These are phyloP conservation scores for Hypoxylon trugodes DNA, from an alignment of 495 filamentous ascomycete species.

Conservation along the genomic window DNA sequence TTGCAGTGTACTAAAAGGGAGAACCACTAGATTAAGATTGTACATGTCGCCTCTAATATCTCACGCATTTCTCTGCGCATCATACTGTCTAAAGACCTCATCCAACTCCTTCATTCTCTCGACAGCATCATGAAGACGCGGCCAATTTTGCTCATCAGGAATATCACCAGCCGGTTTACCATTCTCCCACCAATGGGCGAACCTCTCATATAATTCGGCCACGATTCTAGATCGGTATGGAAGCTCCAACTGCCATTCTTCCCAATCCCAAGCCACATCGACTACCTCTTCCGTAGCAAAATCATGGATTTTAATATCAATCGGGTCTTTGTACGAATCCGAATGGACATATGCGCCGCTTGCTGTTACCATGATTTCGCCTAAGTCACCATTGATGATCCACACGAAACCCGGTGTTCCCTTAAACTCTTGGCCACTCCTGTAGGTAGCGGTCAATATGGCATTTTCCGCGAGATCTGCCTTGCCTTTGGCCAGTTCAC, in stretches of 20 bases:
- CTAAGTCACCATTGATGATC: slow-evolving; percentile 63
- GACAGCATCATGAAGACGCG: slow-evolving; percentile 34
- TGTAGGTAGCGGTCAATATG: slow-evolving; percentile 54
- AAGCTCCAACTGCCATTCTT: slow-evolving; percentile 51
- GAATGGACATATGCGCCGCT: slow-evolving; percentile 48
- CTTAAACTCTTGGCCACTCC: slow-evolving; percentile 59
- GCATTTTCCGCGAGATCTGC: slow-evolving; percentile 41
- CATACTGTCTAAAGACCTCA: slow-evolving; percentile 53
- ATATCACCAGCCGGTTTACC: slow-evolving; percentile 16
- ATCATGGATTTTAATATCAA: slow-evolving; percentile 55
- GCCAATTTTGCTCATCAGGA: slow-evolving; percentile 37
- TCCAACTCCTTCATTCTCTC: slow-evolving; percentile 47
- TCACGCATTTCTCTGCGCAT: slow-evolving; percentile 17
- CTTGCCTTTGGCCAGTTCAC: slow-evolving; percentile 47
- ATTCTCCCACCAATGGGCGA: slow-evolving; percentile 44
- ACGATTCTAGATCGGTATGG: slow-evolving; percentile 52
- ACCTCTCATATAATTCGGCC: slow-evolving; percentile 59
- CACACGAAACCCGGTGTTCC: slow-evolving; percentile 59
- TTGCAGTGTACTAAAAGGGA: no score
- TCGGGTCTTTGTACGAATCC: slow-evolving; percentile 40
- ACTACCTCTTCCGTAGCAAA: slow-evolving; percentile 52
- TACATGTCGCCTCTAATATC: not conserved
- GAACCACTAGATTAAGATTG: no score
- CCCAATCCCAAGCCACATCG: slow-evolving; percentile 52
- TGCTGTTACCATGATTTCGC: slow-evolving; percentile 60